Base-by-base conservation (phyloP, 176 grass and related monocot genomes). In the Miscanthus lutarioriparius region DNA sequence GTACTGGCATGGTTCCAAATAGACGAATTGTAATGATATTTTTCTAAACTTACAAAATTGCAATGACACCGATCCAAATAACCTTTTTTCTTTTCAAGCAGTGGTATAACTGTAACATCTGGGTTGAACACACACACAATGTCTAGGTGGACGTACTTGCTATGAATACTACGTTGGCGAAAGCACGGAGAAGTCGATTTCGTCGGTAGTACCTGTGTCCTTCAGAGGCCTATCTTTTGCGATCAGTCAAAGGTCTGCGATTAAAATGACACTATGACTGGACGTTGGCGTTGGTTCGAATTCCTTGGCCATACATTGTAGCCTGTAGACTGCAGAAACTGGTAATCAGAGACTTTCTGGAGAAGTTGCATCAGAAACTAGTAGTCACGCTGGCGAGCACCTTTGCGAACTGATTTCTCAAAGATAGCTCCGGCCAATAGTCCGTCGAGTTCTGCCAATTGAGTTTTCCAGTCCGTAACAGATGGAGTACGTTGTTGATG, bases 281-380 rank as follows among this genome's bases (percentile, higher is more conserved):
- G 58, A 62, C 58, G 22, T 25, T 1, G n/a, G 58, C 10, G 56
- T 25, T 25, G 56, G 7, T 16, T 25, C 64, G 78, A 86, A 48
- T 70, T 65, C 4, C 6, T 13, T 45, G 33, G 63, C 25, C 25
- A 26, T 27, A 59, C 74, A 30, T 53, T 14, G 25, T 35, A 49
- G 22, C 16, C 28, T 67, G 3, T 43, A 44, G 63, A 47, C 63
- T 48, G 23, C 79, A 62, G 22, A 70, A 66, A 67, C n/a, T 17
- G 12, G 54, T 23, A 74, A 80, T 49, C 30, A 30, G 45, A 73
- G 61, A 41, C 61, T 37, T 76, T 28, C 20, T 15, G 36, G 36
- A 70, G 53, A 77, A 75, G 27, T 82, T 87, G 64, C 79, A 70
- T 87, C 86, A 82, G 20, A 38, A 35, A 13, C 2, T 37, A 36